Evolutionary conservation across 176 grass and related monocot genomes (phyloP), one percentile per base, ranked within the genome.

Genomic region (Pontederia paniculata): DNA sequence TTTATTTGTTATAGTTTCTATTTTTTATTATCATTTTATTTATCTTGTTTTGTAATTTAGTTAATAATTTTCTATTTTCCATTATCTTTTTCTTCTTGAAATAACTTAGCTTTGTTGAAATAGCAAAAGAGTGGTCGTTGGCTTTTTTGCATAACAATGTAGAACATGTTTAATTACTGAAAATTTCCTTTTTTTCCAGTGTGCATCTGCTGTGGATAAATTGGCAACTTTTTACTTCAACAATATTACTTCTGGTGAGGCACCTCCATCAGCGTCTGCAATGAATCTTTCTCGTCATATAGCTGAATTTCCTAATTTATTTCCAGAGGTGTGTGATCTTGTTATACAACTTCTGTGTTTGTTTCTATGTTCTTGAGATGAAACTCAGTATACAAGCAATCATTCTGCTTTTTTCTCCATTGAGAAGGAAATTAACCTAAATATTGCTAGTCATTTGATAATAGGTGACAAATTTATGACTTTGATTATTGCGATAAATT

Each of bases 151-250:
- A 45, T 20, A 12, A 21, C 45, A 25, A 63, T 17, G 46, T 23
- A 58, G 21, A n/a, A n/a, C n/a, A n/a, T n/a, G n/a, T n/a, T n/a
- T n/a, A 46, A 23, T 72, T 73, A 15, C 57, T 16, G 48, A 46
- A 21, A 28, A 20, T 66, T 23, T 44, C 52, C 48, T 54, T 42
- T 21, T 74, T 76, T 73, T 65, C 20, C 78, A 98, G 94, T 98
- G 94, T 5, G 94, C 87, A 52, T 88, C 83, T 49, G 94, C 94
- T 23, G 82, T 98, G 62, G 94, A 98, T 82, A 88, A 80, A 58
- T 71, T 98, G 62, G 87, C 87, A 47, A 72, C 80, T 44, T 98
- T 90, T 74, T 98, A 98, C 72, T 98, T 88, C 65, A 93, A 98
- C 65, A 91, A 98, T 50, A 80, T 98, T 65, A 75, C 83, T 58